Base-by-base conservation (phyloP, 805 yeast species). In the Ogataea glucozyma region DNA sequence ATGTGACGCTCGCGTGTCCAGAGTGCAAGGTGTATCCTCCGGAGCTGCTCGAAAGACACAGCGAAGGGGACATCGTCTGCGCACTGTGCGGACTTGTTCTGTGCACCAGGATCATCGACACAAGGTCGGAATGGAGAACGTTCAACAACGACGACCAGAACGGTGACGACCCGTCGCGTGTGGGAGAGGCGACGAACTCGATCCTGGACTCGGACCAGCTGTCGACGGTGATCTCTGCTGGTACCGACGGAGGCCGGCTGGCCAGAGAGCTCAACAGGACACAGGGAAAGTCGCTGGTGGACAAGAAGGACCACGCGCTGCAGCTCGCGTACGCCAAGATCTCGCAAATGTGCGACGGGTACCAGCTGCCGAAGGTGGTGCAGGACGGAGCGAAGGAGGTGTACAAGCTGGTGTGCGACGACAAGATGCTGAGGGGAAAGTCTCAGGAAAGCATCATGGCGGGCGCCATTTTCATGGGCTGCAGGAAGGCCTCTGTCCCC, bases 141-240 rank as follows among this genome's bases (percentile, higher is more conserved):
- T 91, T 91, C 64, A 84, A 95, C 46, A 93, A 93, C 61, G 99
- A 91, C 64, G 99, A 91, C 65, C 98, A 91, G 64, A 93, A 91
- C 55, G 96, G 95, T 56, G 97, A 89, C 65, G 99, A 91, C 64
- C 99, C 99, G 4, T 83, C 93, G 52, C 98, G 99, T 86, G 99
- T 91, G 50, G 99, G 99, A 65, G 97, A 90, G 61, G 97, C 97
- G 4, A 83, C 89, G 13, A 90, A 90, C 61, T 97, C 97, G 8
- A 70, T 90, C 41, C 73, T 93, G 53, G 97, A 90, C 59, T 85
- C 95, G 16, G 91, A 86, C 55, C 95, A 90, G 64, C 79, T 91
- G 43, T 88, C 95, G 12, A 91, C 99, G 4, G 83, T 90, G 72
- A 93, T 93, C 47, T 86, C 96, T 20, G 81, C 83, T 45, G 89